Evolutionary conservation across 768 basidiomycete species (phyloP), one percentile per base, ranked within the genome.

Genomic region (Naematelia aurantialba): DNA sequence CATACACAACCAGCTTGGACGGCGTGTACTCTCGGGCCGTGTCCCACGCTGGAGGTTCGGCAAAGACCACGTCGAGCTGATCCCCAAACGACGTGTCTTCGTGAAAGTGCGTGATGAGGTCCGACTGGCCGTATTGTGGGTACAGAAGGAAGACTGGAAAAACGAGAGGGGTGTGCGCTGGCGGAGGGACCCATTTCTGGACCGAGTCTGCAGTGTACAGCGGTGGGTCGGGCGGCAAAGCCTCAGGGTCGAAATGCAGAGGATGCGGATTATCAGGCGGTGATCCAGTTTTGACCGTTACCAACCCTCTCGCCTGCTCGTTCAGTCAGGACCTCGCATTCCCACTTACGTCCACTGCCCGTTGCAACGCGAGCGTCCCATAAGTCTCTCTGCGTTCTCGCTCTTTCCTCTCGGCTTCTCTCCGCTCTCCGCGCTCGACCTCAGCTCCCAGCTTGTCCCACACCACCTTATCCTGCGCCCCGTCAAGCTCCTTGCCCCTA

Each of bases 131-230:
- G 63, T 91, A 82, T 73, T 91, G 87, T 4, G 96, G 96, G 77
- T 97, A 96, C 60, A 97, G 82, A 78, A 98, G 88, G 80, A 96
- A 89, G 44, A 88, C 86, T 1, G 96, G 94, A 72, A 96, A 79
- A 44, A 80, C 75, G 61, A 94, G 77, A 12, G 94, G 81, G 0
- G 85, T 85, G 3, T 67, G 47, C 0, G 61, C 76, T 73, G 65
- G 81, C 64, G 57, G 84, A 79, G 57, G 83, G 72, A 76, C 86
- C 87, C 68, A 78, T 25, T 61, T 87, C 2, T 25, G 31, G 45
- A 54, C 13, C 5, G 39, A 22, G 5, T 30, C 48, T 17, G 57
- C 21, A 5, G 58, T 39, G 11, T 45, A 56, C 2, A 69, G 62
- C 4, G 69, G 68, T 25, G 56, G 54, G 14, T 52, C 19, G 22